phyloP scores from a whole-genome alignment of 2,329 filamentous ascomycete genomes.

The Tolypocladium capitatum region DNA sequence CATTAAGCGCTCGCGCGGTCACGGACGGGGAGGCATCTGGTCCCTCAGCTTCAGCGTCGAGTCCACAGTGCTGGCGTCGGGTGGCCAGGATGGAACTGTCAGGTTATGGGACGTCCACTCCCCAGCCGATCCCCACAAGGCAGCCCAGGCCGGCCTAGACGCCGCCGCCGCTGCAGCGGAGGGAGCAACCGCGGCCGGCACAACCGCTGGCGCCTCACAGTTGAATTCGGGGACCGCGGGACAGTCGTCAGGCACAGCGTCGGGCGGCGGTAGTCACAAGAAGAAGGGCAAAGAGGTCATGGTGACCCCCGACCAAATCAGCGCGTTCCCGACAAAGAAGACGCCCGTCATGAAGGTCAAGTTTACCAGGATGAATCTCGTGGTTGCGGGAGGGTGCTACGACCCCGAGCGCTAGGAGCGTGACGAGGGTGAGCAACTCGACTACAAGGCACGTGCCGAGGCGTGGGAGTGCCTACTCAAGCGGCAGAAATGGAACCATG shows the following conservation, averaged over 20 bases:
- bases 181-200: slow-evolving; percentile 16
- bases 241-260: slow-evolving; percentile 13
- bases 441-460: not conserved
- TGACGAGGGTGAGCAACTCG: not conserved
- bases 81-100: slow-evolving; percentile 83
- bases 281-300: slow-evolving; percentile 86
- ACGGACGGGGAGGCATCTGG: slow-evolving; percentile 88
- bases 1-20: slow-evolving; percentile 86
- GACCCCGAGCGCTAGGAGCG: slow-evolving; percentile 33
- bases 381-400: slow-evolving; percentile 69
- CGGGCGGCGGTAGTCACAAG: slow-evolving; percentile 30
- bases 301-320: slow-evolving; percentile 86
- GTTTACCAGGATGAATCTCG: slow-evolving; percentile 90
- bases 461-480: not conserved
- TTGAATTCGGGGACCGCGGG: slow-evolving; percentile 12
- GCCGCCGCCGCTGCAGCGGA: slow-evolving; percentile 28
- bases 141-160: slow-evolving; percentile 31
- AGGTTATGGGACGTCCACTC: slow-evolving; percentile 84
- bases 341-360: slow-evolving; percentile 85
- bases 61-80: slow-evolving; percentile 78
- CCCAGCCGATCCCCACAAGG: slow-evolving; percentile 50
- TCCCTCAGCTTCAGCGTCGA: slow-evolving; percentile 89
- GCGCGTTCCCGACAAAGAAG: slow-evolving; percentile 90
- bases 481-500: not conserved
- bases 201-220: not conserved